Evolutionary conservation across 352 stramenopile genomes (phyloP).

Genomic region (Phytophthora citrophthora): DNA sequence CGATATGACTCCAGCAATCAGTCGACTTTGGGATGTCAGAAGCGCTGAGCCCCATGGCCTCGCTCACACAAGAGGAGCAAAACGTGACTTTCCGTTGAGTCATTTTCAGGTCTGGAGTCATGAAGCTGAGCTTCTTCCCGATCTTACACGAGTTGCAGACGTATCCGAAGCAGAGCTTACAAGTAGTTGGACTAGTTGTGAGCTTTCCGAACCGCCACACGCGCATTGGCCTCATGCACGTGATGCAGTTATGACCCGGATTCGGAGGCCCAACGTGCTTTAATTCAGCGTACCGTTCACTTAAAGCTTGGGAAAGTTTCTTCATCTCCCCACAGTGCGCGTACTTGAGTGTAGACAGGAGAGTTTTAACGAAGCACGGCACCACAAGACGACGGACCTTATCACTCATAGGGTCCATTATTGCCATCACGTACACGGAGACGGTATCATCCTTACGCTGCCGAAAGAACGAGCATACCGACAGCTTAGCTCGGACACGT

Average conservation of each 20-base stretch:
- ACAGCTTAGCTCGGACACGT: constrained; percentile 40
- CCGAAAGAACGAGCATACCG: constrained; percentile 45
- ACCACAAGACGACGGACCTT: constrained; percentile 18
- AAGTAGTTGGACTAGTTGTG: neutral
- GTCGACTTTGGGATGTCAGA: constrained; percentile 16
- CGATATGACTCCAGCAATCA: constrained; percentile 7
- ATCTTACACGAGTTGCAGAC: constrained; percentile 41
- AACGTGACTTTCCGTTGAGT: constrained; percentile 34
- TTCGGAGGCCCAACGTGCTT: constrained; percentile 16
- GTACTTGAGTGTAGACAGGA: constrained; percentile 34
- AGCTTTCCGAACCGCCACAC: constrained; percentile 15
- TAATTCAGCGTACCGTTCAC: constrained; percentile 21
- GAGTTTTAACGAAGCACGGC: constrained; percentile 31
- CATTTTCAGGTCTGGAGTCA: constrained; percentile 36
- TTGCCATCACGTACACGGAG: constrained; percentile 48
- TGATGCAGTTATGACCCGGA: constrained; percentile 26
- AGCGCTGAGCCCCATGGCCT: constrained; percentile 22
- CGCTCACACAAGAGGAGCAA: constrained; percentile 35
- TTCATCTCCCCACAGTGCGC: constrained; percentile 41
- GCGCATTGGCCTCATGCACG: constrained; percentile 33
- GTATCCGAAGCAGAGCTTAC: constrained; percentile 29
- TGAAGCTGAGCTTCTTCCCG: constrained; percentile 44
- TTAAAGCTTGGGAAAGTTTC: constrained; percentile 31
- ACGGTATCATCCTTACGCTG: constrained; percentile 34
- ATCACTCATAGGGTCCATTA: constrained; percentile 36